These are phyloP conservation scores for Aspergillus novoparasiticus DNA, from an alignment of 2,329 filamentous ascomycete species.

Conservation along the genomic window DNA sequence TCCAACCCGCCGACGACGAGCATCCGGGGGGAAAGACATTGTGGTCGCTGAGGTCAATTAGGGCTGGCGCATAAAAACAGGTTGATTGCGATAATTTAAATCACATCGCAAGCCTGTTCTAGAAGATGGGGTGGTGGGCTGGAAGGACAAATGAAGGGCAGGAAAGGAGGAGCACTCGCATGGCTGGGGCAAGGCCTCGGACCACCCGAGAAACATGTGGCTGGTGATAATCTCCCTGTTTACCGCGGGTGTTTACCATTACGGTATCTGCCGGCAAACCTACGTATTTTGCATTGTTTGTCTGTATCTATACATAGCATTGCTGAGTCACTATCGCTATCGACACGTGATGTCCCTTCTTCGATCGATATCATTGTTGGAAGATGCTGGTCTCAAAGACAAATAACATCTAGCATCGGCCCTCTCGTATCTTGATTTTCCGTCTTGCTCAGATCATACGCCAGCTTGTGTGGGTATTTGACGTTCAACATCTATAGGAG, in stretches of 20 bases:
- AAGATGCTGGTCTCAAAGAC: neutral
- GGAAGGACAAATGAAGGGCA: constrained; percentile 13
- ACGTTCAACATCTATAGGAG: neutral
- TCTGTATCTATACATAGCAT: neutral
- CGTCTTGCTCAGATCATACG: neutral
- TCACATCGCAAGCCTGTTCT: constrained; percentile 36
- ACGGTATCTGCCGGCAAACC: constrained; percentile 5
- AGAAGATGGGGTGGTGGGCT: constrained; percentile 19
- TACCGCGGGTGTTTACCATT: constrained; percentile 31
- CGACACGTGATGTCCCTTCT: neutral
- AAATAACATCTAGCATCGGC: too few species aligned
- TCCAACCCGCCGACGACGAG: constrained; percentile 40
- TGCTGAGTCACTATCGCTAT: neutral
- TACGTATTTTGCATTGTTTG: neutral
- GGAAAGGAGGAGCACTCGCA: constrained; percentile 25
- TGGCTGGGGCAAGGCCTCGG: constrained; percentile 37
- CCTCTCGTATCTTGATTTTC: too few species aligned
- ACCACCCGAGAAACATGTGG: constrained; percentile 42
- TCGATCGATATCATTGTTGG: neutral
- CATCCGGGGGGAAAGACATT: constrained; percentile 45
- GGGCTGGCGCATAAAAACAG: constrained; percentile 31
- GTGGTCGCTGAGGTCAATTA: constrained; percentile 29
- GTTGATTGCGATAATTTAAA: constrained; percentile 27
- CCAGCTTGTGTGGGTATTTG: neutral
- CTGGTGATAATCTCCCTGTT: constrained; percentile 32